These are phyloP conservation scores for Bigelowiella natans DNA, from an alignment of 78 protist species.

Conservation along the genomic window DNA sequence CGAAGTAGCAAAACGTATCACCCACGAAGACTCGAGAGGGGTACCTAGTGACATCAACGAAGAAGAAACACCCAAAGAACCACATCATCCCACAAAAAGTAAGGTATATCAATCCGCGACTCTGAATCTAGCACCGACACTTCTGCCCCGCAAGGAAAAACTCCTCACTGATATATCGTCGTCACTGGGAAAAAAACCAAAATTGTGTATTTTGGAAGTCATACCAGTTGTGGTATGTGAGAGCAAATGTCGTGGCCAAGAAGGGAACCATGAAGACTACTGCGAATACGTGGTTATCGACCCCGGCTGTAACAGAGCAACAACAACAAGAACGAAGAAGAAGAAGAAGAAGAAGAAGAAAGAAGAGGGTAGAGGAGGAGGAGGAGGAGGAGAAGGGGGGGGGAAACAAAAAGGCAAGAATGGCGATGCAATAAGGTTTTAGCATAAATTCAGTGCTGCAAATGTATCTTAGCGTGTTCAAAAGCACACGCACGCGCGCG, in stretches of 20 bases:
- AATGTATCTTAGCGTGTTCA: not conserved
- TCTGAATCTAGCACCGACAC: no score
- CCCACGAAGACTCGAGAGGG: conserved; percentile 96
- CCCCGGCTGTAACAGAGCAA: not conserved
- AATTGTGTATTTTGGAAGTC: no score
- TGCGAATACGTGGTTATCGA: not conserved
- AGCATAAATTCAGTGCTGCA: not conserved
- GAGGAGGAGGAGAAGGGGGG: conserved; percentile 29
- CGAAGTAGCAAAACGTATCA: conserved; percentile 94
- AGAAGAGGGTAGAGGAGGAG: conserved; percentile 19
- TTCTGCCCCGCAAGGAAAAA: no score
- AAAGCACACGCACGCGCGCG: no score
- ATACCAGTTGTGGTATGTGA: conserved; percentile 64
- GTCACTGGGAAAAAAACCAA: no score
- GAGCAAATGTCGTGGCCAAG: conserved; percentile 54
- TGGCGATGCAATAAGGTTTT: not conserved
- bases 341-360: not conserved
- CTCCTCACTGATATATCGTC: no score
- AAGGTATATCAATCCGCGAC: no score
- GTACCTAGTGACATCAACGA: not conserved
- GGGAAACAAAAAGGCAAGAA: not conserved
- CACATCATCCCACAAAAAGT: no score
- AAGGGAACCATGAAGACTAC: conserved; percentile 49
- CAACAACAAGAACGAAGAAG: not conserved
- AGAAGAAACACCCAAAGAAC: no score